A percentile compares a stretch with the other conserved stretches of the same genome.
These are phyloP conservation scores for Gamarada debralockiae DNA, from an alignment of 495 filamentous ascomycete species.

Conservation along the genomic window DNA sequence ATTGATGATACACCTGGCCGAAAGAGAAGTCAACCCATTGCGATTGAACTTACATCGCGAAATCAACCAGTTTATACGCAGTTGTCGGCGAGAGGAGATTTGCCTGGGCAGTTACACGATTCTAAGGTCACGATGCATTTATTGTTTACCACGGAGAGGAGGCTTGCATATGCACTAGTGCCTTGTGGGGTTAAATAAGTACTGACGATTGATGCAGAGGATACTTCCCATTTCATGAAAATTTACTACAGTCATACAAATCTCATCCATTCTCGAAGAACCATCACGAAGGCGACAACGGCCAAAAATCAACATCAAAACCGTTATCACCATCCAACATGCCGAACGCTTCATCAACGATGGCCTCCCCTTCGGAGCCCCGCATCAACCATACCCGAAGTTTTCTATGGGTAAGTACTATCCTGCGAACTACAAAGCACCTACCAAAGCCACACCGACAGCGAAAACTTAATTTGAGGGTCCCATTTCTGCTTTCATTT, in stretches of 20 bases:
- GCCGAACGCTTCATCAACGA: conserved; percentile 8
- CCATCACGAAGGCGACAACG: too few species aligned
- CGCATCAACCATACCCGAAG: conserved; percentile 5
- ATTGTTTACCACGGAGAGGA: background rate
- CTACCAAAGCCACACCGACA: background rate
- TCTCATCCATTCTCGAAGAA: conserved; percentile 4
- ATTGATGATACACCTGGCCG: conserved; percentile 6
- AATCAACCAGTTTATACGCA: conserved; percentile 30
- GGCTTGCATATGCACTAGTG: background rate
- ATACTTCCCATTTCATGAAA: conserved; percentile 50
- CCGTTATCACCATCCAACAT: conserved; percentile 9
- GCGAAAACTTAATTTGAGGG: too few species aligned
- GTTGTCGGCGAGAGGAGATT: conserved; percentile 46
- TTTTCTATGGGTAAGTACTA: conserved; percentile 49
- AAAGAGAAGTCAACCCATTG: conserved; percentile 38
- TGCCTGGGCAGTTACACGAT: conserved; percentile 38
- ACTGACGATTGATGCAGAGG: conserved; percentile 29
- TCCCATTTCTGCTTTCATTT: too few species aligned
- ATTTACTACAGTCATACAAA: conserved; percentile 17
- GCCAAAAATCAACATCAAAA: background rate
- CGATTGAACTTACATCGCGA: conserved; percentile 39
- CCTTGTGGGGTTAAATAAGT: background rate
- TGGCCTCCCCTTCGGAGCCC: conserved; percentile 1
- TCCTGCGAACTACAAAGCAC: conserved; percentile 45
- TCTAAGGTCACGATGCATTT: background rate